Conservation (phyloP, 2,329 filamentous ascomycete species). For the Zalaria sp. region DNA sequence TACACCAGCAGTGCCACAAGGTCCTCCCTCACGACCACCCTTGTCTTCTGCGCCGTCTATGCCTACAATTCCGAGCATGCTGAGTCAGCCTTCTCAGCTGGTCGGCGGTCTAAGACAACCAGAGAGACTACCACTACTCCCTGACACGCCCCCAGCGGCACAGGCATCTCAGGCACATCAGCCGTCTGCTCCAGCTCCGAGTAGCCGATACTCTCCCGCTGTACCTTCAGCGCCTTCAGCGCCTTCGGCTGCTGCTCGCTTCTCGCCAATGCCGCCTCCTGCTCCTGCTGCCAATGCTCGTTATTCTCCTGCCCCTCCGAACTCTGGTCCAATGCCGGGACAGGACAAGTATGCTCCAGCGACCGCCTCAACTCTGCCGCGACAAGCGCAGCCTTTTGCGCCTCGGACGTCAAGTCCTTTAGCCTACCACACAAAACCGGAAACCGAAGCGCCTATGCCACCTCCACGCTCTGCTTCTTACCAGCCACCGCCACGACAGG, state of each 20-base stretch:
- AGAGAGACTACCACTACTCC: slow-evolving; percentile 23
- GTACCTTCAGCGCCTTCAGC: slow-evolving; percentile 12
- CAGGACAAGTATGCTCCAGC: slow-evolving; percentile 25
- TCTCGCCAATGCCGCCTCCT: slow-evolving; percentile 29
- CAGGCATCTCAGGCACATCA: slow-evolving; percentile 16
- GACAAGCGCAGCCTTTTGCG: slow-evolving; percentile 37
- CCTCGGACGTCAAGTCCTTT: slow-evolving; percentile 52
- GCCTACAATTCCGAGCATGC: slow-evolving; percentile 6
- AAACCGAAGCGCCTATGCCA: slow-evolving; percentile 9
- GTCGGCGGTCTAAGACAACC: slow-evolving; percentile 24
- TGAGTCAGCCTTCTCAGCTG: slow-evolving; percentile 11
- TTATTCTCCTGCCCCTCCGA: slow-evolving; percentile 45
- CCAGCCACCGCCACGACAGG: slow-evolving; percentile 1
- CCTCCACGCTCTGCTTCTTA: slow-evolving; percentile 3
- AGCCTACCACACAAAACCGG: slow-evolving; percentile 32
- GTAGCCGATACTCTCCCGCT: slow-evolving; percentile 16
- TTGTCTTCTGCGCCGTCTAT: slow-evolving; percentile 7
- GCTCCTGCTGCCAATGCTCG: slow-evolving; percentile 22
- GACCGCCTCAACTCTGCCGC: slow-evolving; percentile 21
- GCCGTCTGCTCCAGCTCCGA: slow-evolving; percentile 14
- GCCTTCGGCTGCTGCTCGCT: slow-evolving; percentile 16
- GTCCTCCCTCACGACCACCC: slow-evolving; percentile 6
- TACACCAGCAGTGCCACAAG: slow-evolving; percentile 5
- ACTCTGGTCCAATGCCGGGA: slow-evolving; percentile 17
- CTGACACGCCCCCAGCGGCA: slow-evolving; percentile 20